Conservation (phyloP, 148 eudicot genomes). For the Rhododendron simsii region DNA sequence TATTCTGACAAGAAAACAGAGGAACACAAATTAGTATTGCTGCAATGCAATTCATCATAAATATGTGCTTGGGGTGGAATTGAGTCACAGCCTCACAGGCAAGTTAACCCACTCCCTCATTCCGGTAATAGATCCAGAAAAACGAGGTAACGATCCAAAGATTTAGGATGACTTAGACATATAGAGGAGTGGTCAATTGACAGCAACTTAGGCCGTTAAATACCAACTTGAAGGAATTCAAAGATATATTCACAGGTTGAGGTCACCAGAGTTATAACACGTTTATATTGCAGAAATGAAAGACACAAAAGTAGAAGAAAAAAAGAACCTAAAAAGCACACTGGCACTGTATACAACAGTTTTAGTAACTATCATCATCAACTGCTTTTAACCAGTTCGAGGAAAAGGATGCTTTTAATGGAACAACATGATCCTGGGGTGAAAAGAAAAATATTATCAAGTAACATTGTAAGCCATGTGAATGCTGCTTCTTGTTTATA, state of each 20-base stretch:
- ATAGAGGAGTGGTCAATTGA: not conserved
- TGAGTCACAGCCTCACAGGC: not conserved
- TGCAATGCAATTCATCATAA: not conserved
- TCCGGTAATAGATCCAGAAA: not conserved
- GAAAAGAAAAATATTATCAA: not conserved
- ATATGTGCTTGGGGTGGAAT: not conserved
- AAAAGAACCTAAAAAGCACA: not conserved
- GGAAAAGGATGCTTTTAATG: not conserved
- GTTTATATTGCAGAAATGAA: not conserved
- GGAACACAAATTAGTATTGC: not conserved
- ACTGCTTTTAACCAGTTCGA: not conserved
- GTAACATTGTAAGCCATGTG: not conserved
- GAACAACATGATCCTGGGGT: not conserved
- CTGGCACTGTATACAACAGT: no score
- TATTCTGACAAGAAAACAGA: constrained; percentile 41
- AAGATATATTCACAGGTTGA: not conserved
- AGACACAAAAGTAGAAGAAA: not conserved
- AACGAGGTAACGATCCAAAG: not conserved
- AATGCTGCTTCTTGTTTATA: not conserved
- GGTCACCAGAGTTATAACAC: not conserved
- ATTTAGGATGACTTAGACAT: not conserved
- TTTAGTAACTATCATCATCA: not conserved
- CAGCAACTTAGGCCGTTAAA: not conserved
- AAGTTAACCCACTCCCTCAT: not conserved
- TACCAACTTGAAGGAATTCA: not conserved